A percentile compares a stretch with the other conserved stretches of the same genome.
Evolutionary conservation across 1,284 basidiomycete genomes (phyloP).

Genomic region (Stereum hirsutum): DNA sequence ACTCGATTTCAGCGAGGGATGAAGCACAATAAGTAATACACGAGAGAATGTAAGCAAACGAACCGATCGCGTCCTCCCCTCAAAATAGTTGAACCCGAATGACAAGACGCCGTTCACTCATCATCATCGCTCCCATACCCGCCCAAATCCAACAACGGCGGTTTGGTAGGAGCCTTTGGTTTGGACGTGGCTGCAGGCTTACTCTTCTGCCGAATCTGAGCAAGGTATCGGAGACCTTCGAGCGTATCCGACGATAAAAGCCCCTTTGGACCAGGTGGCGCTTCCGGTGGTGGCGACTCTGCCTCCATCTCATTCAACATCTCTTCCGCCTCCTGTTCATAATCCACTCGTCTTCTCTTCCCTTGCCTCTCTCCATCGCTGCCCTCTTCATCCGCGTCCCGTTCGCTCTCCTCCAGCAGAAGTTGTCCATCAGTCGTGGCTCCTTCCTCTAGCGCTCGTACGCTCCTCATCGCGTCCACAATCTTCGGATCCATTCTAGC

Average conservation of each 20-base stretch:
- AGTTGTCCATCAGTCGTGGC: constrained; percentile 42
- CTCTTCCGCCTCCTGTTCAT: constrained; percentile 17
- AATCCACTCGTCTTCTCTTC: constrained; percentile 21
- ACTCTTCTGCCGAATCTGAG: constrained; percentile 54
- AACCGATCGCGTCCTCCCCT: too few relatives aligned
- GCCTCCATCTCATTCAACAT: constrained; percentile 19
- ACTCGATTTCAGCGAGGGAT: too few relatives aligned
- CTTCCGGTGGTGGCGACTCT: constrained; percentile 16
- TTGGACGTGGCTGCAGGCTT: constrained; percentile 18
- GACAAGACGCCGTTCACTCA: neutral
- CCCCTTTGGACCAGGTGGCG: constrained; percentile 31
- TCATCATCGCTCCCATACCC: constrained; percentile 79
- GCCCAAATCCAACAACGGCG: constrained; percentile 43
- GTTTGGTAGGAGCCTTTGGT: constrained; percentile 20
- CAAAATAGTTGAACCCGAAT: too few relatives aligned
- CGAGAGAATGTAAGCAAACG: too few relatives aligned
- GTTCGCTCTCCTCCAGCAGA: constrained; percentile 29
- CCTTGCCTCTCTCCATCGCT: constrained; percentile 18
- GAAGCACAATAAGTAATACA: too few relatives aligned
- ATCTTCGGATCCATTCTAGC: constrained; percentile 78
- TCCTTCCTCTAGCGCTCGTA: constrained; percentile 82
- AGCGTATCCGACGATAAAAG: constrained; percentile 73
- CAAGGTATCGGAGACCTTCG: constrained; percentile 81
- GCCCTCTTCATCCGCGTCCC: constrained; percentile 21
- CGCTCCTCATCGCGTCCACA: constrained; percentile 76